Evolutionary conservation across 768 basidiomycete genomes (phyloP).

Genomic region (Hericium erinaceus): DNA sequence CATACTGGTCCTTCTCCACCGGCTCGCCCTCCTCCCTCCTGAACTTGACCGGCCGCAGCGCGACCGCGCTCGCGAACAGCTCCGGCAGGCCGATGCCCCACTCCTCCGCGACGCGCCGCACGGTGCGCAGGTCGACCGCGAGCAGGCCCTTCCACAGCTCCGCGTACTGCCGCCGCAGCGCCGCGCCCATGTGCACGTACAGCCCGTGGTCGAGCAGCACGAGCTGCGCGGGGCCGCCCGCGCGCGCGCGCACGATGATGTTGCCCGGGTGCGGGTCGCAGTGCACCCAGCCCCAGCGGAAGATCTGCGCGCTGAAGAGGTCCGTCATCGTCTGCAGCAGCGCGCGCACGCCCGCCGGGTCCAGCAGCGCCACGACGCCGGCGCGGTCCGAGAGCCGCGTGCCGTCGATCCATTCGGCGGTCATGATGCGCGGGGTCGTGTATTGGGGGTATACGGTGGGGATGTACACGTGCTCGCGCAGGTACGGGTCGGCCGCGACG

Average conservation of each 20-base stretch:
- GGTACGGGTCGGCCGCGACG: constrained; percentile 59
- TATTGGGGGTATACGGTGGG: constrained; percentile 66
- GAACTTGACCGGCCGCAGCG: constrained; percentile 53
- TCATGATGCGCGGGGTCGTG: constrained; percentile 71
- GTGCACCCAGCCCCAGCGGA: constrained; percentile 86
- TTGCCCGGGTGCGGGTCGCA: constrained; percentile 75
- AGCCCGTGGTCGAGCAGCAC: constrained; percentile 91
- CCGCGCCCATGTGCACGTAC: constrained; percentile 62
- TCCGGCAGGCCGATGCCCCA: constrained; percentile 72
- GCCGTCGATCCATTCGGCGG: constrained; percentile 80
- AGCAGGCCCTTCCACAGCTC: constrained; percentile 64
- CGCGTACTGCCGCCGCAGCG: constrained; percentile 71
- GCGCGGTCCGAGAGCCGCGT: constrained; percentile 60
- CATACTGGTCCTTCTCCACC: constrained; percentile 48
- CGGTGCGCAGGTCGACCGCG: constrained; percentile 42
- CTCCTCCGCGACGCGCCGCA: constrained; percentile 39
- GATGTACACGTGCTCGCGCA: constrained; percentile 66
- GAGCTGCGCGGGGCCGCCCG: constrained; percentile 43
- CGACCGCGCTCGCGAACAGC: constrained; percentile 61
- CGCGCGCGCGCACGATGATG: constrained; percentile 54
- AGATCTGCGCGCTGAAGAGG: constrained; percentile 84
- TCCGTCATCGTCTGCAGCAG: constrained; percentile 80
- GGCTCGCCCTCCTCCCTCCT: constrained; percentile 20
- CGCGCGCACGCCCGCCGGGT: constrained; percentile 26
- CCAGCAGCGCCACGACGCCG: constrained; percentile 50